A percentile compares a stretch with the other conserved stretches of the same genome.
Conservation (phyloP, 1,284 basidiomycete species). For the Cerrena zonata region DNA sequence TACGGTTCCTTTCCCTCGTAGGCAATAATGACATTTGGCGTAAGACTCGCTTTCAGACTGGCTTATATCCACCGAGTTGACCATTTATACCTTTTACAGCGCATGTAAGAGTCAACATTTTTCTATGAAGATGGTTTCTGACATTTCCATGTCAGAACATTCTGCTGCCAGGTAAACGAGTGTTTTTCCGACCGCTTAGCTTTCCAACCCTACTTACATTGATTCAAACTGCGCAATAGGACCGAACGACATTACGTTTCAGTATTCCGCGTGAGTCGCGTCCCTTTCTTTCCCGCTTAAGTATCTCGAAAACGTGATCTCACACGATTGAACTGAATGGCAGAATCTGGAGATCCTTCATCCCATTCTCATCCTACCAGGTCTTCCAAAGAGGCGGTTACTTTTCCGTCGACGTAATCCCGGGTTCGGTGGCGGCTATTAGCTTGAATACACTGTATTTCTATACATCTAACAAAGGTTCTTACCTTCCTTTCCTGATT, state of each 20-base stretch:
- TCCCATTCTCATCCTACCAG: slow-evolving; percentile 77
- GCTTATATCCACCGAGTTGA: slow-evolving; percentile 10
- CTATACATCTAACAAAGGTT: slow-evolving; percentile 86
- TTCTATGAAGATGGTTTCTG: neutral
- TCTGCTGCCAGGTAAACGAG: slow-evolving; percentile 49
- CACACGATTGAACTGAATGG: neutral
- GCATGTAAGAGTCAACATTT: slow-evolving; percentile 42
- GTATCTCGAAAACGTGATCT: neutral
- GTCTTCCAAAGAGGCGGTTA: slow-evolving; percentile 84
- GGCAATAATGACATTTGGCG: slow-evolving; percentile 88
- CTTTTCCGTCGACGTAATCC: slow-evolving; percentile 78
- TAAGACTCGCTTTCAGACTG: slow-evolving; percentile 33
- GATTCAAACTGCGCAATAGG: slow-evolving; percentile 47
- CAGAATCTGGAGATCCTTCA: slow-evolving; percentile 80
- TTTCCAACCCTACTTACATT: slow-evolving; percentile 5
- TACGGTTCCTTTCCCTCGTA: slow-evolving; percentile 20
- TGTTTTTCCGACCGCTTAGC: slow-evolving; percentile 1
- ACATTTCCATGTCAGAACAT: slow-evolving; percentile 46
- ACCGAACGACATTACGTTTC: slow-evolving; percentile 75
- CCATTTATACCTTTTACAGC: slow-evolving; percentile 35
- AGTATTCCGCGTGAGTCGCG: slow-evolving; percentile 59
- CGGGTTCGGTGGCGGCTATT: slow-evolving; percentile 72
- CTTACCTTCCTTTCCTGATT: slow-evolving; percentile 18
- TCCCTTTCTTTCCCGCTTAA: slow-evolving; percentile 10
- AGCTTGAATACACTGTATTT: slow-evolving; percentile 91